These are phyloP conservation scores for Aspergillus sergii DNA, from an alignment of 2,329 filamentous ascomycete genomes.

Conservation along the genomic window DNA sequence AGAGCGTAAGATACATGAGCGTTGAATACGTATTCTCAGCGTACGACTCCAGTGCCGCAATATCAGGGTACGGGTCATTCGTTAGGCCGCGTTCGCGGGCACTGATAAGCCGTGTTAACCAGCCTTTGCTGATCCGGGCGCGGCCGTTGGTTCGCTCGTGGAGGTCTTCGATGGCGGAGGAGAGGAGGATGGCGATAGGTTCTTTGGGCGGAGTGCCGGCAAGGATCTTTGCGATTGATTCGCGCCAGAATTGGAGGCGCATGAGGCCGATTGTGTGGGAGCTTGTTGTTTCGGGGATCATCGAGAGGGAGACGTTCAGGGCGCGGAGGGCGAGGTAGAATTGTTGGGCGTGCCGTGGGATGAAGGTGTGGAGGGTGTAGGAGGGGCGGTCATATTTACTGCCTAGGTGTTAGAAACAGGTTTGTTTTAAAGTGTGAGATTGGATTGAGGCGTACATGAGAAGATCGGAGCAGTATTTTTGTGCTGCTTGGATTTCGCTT, in stretches of 20 bases:
- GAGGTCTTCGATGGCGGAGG: conserved; percentile 68
- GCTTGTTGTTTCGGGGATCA: conserved; percentile 86
- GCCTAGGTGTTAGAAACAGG: conserved; percentile 7
- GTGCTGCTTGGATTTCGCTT: conserved; percentile 57
- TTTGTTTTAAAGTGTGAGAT: not conserved
- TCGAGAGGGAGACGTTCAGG: conserved; percentile 88
- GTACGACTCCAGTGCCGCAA: conserved; percentile 79
- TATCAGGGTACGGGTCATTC: conserved; percentile 75
- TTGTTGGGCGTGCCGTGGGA: conserved; percentile 73
- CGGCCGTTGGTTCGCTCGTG: conserved; percentile 49
- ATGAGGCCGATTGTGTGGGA: conserved; percentile 83
- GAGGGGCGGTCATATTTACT: conserved; percentile 90
- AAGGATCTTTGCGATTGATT: conserved; percentile 77
- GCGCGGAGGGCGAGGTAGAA: conserved; percentile 89
- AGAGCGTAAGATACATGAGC: conserved; percentile 83
- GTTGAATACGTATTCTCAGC: conserved; percentile 95
- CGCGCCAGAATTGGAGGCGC: conserved; percentile 94
- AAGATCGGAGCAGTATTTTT: conserved; percentile 61
- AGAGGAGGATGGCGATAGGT: conserved; percentile 82
- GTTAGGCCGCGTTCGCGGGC: conserved; percentile 81
- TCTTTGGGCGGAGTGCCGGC: conserved; percentile 80
- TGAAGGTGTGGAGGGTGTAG: conserved; percentile 81
- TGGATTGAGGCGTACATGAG: conserved; percentile 48
- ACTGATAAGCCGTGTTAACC: conserved; percentile 75
- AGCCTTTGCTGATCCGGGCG: conserved; percentile 65